phyloP scores from a whole-genome alignment of 2,329 filamentous ascomycete genomes.

The Rutstroemia sp. region DNA sequence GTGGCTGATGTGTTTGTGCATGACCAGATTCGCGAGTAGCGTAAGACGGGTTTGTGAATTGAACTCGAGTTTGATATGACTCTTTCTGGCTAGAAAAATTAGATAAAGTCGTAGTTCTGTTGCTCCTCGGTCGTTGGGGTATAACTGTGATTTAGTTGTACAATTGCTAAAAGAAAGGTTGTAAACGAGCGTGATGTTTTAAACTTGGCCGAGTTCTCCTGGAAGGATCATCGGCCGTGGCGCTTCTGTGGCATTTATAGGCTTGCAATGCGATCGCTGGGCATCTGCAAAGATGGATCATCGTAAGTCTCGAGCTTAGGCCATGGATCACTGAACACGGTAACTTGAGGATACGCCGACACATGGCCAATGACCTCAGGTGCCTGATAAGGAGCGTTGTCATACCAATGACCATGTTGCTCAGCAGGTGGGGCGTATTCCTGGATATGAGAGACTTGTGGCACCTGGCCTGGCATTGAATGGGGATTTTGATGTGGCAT shows the following conservation, averaged over 20 bases:
- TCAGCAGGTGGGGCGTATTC: constrained; percentile 34
- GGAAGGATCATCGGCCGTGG: not conserved
- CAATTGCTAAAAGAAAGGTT: constrained; percentile 14
- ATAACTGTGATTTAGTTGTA: constrained; percentile 21
- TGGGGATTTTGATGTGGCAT: constrained; percentile 24
- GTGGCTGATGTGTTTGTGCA: not conserved
- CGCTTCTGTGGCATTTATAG: constrained; percentile 34
- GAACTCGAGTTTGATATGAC: not conserved
- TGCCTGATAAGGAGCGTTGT: constrained; percentile 43
- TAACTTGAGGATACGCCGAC: constrained; percentile 42
- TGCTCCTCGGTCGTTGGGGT: constrained; percentile 18
- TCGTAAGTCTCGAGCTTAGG: constrained; percentile 49
- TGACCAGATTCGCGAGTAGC: not conserved
- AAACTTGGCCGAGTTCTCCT: not conserved
- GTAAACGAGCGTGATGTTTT: constrained; percentile 8
- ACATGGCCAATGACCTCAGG: constrained; percentile 49
- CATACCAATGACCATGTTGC: constrained; percentile 48
- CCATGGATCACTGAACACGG: constrained; percentile 47
- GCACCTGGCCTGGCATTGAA: constrained; percentile 24
- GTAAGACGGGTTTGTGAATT: not conserved
- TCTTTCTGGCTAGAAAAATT: not conserved
- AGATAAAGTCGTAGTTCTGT: constrained; percentile 22
- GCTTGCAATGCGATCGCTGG: constrained; percentile 49
- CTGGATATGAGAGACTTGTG: constrained; percentile 29
- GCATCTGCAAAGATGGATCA: constrained; percentile 51